Evolutionary conservation across 2,329 filamentous ascomycete genomes (phyloP), one percentile per base, ranked within the genome.

Genomic region (Paecilomyces sp.): DNA sequence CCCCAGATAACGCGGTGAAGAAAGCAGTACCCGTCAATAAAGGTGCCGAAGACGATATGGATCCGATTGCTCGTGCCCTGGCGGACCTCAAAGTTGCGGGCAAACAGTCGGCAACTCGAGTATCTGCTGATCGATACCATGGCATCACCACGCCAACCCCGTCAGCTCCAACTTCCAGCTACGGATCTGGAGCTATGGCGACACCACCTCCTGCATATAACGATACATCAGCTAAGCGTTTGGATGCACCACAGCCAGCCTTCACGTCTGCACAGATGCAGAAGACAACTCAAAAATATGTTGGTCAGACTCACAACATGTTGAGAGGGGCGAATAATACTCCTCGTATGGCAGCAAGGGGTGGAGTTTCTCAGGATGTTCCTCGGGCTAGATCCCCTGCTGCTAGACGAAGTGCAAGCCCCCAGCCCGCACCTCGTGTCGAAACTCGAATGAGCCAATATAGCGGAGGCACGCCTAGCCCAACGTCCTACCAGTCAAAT

Each of bases 201-300:
- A 92, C 90, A 9, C 91, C 92, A 5, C 93, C 93, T 2, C 93
- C 93, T 3, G 91, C 90, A 0, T 97, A 97, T 69, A 89, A 93
- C 61, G 85, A 82, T 60, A 76, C 85, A 54, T 85, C 88, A 56
- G 83, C 91, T 54, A 90, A 89, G 70, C 84, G 90, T 60, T 83
- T 97, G 3, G 94, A 92, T 58, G 90, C 93, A 12, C 95, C 94
- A 1, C 88, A 93, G 60, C 92, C 93, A 1, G 94, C 94, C 1
- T 91, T 95, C 62, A 99, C 95, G 0, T 90, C 91, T 3, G 90
- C 89, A 63, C 91, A 94, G 55, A 99, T 99, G 95, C 91, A 96
- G 70, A 90, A 96, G 74, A 91, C 92, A 3, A 94, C 92, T 0
- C 89, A 95, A 67, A 92, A 92, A 74, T 97, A 93, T 69, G 86